Evolutionary conservation across 345 rosid species (phyloP), one percentile per base, ranked within the genome.

Genomic region (Noccaea bulbosa): DNA sequence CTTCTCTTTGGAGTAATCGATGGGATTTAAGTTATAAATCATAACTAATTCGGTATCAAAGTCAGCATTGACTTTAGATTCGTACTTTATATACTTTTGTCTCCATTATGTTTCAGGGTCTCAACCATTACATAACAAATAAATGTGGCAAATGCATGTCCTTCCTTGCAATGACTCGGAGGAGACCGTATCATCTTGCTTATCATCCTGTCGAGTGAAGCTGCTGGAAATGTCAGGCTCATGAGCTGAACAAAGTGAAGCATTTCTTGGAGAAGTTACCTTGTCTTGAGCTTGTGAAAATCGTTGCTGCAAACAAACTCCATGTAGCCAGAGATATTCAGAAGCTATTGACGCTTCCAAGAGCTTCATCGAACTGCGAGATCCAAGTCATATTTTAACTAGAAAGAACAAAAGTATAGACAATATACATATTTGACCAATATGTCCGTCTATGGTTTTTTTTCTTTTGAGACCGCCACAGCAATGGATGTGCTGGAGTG

Each of bases 131-230:
- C 52, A 15, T 1, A 45, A 43, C 27, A 44, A 8, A 1, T n/a
- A 8, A 15, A 0, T 45, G 53, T 0, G 67, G 67, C 20, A 14
- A 52, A 62, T 62, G 67, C 30, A 17, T 62, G 67, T 63, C 55
- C 3, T 63, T 63, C 55, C 3, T 63, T 46, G 55, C 44, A 4
- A 0, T 34, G 32, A 5, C 11, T 0, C 7, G 1, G 0, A 6
- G 55, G 68, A 34, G 17, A 34, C 3, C 4, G 15, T 22, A 8
- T 1, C 17, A 2, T 46, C 44, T 47, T 47, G 55, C 44, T 17
- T 63, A 39, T 47, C 68, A 6, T 63, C 68, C 16, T 63, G 7
- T 63, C 68, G 11, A 46, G 55, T 47, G 17, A 34, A 47, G 12
- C 7, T 32, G 41, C 15, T 62, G 27, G 67, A 33, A 53, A 62